Evolutionary conservation across 2,329 filamentous ascomycete species (phyloP).

Genomic region (Cladophialophora carrionii): DNA sequence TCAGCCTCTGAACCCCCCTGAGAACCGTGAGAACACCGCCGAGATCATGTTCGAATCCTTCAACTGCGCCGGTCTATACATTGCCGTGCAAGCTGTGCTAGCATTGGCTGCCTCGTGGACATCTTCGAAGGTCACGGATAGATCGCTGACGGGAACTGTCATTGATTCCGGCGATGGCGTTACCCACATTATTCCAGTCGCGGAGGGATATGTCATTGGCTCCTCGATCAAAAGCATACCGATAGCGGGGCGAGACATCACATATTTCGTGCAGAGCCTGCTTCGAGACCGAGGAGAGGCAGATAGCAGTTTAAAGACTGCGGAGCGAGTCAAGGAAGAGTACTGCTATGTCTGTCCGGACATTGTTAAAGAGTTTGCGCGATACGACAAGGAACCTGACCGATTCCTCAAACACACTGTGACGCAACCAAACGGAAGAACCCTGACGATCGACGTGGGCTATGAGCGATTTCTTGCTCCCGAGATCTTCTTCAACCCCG

Average conservation of each 20-base stretch:
- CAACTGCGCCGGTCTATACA: conserved; percentile 98
- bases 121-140: conserved; percentile 94
- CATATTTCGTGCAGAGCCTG: conserved; percentile 96
- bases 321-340: conserved; percentile 97
- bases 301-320: conserved; percentile 95
- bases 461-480: conserved; percentile 98
- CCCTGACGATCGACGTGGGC: conserved; percentile 85
- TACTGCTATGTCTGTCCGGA: conserved; percentile 98
- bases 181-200: conserved; percentile 97
- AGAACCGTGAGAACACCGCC: conserved; percentile 98
- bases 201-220: conserved; percentile 97
- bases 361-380: conserved; percentile 96
- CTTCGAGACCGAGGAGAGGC: conserved; percentile 94
- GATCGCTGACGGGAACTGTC: conserved; percentile 93
- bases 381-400: conserved; percentile 89
- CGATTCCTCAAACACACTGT: conserved; percentile 90
- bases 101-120: conserved; percentile 98
- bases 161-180: conserved; percentile 99
- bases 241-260: conserved; percentile 96
- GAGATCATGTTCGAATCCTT: conserved; percentile 99
- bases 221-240: conserved; percentile 99
- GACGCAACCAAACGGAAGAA: conserved; percentile 79
- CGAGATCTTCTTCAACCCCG: conserved; percentile 99
- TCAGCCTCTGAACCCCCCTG: conserved; percentile 92
- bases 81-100: conserved; percentile 95